A percentile compares a stretch with the other conserved stretches of the same genome.
Evolutionary conservation across 192 early-diverging fungal species (phyloP).

Genomic region (Gonapodya sp.): DNA sequence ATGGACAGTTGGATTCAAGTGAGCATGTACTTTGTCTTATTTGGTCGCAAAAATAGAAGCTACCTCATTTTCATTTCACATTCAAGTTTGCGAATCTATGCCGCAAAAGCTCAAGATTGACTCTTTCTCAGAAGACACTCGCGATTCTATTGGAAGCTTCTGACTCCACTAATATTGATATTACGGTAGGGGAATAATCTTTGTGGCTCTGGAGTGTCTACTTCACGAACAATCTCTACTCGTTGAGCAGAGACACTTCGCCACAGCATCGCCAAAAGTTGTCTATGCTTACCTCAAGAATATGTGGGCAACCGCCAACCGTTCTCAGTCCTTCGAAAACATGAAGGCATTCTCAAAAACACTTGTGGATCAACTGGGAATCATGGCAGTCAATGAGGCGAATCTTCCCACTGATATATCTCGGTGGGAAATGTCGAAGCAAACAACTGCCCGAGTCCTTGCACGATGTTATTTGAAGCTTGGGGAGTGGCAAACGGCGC

Average conservation of each 20-base stretch:
- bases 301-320: conserved; percentile 65
- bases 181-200: conserved; percentile 18
- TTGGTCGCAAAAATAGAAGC: too few species aligned
- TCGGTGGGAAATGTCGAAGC: background rate
- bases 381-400: conserved; percentile 35
- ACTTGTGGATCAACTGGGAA: conserved; percentile 52
- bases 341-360: conserved; percentile 69
- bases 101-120: conserved; percentile 75
- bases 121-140: conserved; percentile 71
- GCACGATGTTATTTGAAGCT: conserved; percentile 85
- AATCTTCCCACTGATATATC: background rate
- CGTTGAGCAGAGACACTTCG: conserved; percentile 22
- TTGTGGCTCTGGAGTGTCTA: background rate
- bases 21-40: background rate
- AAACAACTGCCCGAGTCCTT: conserved; percentile 26
- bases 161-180: conserved; percentile 40
- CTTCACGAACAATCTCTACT: conserved; percentile 10
- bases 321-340: conserved; percentile 57
- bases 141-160: conserved; percentile 46
- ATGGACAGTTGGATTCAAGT: conserved; percentile 68
- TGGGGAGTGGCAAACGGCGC: conserved; percentile 80
- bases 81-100: conserved; percentile 93
- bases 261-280: conserved; percentile 52
- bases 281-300: conserved; percentile 90
- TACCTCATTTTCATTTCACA: background rate